Base-by-base conservation (phyloP, 2,329 filamentous ascomycete species). In the Xylariaceae sp. region DNA sequence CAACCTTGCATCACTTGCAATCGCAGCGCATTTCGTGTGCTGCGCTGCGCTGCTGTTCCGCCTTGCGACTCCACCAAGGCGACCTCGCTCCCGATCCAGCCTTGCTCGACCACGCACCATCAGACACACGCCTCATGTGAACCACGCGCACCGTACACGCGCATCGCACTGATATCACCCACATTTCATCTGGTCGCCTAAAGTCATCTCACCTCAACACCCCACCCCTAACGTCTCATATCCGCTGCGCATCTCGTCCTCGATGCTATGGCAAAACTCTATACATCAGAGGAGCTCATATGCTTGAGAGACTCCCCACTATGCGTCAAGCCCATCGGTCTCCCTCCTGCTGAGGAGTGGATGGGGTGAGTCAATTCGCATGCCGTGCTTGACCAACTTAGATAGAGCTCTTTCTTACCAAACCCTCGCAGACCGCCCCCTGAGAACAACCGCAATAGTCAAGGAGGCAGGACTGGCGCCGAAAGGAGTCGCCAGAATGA, bases 321-420 rank as follows among this genome's bases (percentile, higher is more conserved):
- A 68, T 90, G 90, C 64, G 75, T 80, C 61, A 95, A 89, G 71
- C 92, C 92, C 42, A 75, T 85, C 56, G 81, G 78, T 56, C 78
- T 96, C 41, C 91, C 90, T 57, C 87, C 90, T 22, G 81, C 86
- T 56, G 90, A 95, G 73, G 89, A 95, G 75, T 97, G 91, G 91
- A 95, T 96, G 90, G 90, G 92, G 87, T 95, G 76, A 66, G 81
- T 71, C 43, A 6, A 47, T 48, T 45, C 14, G 35, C 33, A n/a
- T 39, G 17, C 35, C 33, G 38, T 17, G 31, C 42, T 30, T 17
- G 40, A 27, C 22, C 27, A 39, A 38, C 27, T 40, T 31, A 40
- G 10, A 36, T 12, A 31, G 42, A 58, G 45, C 51, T 57, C 39
- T 54, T 43, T 44, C 42, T 54, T 44, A 53, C 39, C 27, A 19